These are phyloP conservation scores for Oryza glumipatula DNA, from an alignment of 176 grass and related monocot genomes.

Conservation along the genomic window DNA sequence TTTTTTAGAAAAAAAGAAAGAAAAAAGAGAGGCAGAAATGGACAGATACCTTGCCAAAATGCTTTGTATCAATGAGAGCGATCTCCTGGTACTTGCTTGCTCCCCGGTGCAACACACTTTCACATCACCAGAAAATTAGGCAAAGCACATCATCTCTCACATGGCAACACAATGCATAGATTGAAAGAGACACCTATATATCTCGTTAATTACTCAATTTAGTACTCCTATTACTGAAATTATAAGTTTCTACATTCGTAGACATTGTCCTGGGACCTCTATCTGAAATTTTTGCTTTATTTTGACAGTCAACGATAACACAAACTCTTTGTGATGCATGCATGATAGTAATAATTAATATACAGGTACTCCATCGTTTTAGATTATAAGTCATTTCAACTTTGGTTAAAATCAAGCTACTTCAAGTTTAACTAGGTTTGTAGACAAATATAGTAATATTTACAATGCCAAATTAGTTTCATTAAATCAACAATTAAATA, in stretches of 20 bases:
- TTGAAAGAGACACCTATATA: background rate
- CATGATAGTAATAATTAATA: too few relatives aligned
- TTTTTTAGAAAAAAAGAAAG: background rate
- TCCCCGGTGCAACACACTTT: conserved; percentile 64
- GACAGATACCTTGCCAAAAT: conserved; percentile 74
- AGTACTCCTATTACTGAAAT: background rate
- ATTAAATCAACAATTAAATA: too few relatives aligned
- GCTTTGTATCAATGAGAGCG: conserved; percentile 73
- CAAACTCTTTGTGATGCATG: too few relatives aligned
- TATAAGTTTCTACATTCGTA: background rate
- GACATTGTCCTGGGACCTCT: too few relatives aligned
- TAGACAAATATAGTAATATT: too few relatives aligned
- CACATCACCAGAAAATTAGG: background rate
- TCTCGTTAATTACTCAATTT: background rate
- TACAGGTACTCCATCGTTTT: too few relatives aligned
- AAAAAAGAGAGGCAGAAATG: background rate
- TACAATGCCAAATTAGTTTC: too few relatives aligned
- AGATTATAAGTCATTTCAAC: too few relatives aligned
- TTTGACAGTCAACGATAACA: too few relatives aligned
- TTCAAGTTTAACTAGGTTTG: too few relatives aligned
- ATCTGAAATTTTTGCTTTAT: too few relatives aligned
- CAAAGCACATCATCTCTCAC: background rate
- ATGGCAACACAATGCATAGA: background rate
- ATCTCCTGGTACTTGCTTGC: conserved; percentile 76
- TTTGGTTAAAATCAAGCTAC: too few relatives aligned